Evolutionary conservation across 345 rosid species (phyloP).

Genomic region (Eucalyptus erythrocorys): DNA sequence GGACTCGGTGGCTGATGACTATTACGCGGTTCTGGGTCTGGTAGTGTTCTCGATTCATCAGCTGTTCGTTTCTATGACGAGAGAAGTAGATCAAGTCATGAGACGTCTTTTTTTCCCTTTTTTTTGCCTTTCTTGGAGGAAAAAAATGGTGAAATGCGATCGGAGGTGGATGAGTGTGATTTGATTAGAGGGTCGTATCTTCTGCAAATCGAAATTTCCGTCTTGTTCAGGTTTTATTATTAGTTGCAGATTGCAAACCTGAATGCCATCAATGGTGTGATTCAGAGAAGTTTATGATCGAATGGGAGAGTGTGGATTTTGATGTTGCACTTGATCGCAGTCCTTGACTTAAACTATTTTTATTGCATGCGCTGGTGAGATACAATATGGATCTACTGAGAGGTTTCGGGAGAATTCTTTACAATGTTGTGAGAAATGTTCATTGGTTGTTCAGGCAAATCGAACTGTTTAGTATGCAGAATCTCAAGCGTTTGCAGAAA

Average conservation of each 20-base stretch:
- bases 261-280: background rate
- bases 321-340: background rate
- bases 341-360: background rate
- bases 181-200: background rate
- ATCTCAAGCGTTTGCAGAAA: background rate
- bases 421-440: background rate
- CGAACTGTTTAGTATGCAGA: background rate
- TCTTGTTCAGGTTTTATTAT: background rate
- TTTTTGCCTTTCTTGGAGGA: background rate
- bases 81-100: background rate
- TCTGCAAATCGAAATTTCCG: background rate
- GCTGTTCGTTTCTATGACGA: background rate
- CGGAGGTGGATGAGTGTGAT: background rate
- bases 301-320: background rate
- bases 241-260: background rate
- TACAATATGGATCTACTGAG: background rate
- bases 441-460: background rate
- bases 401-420: background rate
- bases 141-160: background rate
- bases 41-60: conserved; percentile 16
- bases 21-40: conserved; percentile 79
- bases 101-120: background rate
- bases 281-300: background rate
- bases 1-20: conserved; percentile 60
- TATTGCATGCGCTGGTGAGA: background rate